Evolutionary conservation across 768 basidiomycete species (phyloP).

Genomic region (Mycena maculata): DNA sequence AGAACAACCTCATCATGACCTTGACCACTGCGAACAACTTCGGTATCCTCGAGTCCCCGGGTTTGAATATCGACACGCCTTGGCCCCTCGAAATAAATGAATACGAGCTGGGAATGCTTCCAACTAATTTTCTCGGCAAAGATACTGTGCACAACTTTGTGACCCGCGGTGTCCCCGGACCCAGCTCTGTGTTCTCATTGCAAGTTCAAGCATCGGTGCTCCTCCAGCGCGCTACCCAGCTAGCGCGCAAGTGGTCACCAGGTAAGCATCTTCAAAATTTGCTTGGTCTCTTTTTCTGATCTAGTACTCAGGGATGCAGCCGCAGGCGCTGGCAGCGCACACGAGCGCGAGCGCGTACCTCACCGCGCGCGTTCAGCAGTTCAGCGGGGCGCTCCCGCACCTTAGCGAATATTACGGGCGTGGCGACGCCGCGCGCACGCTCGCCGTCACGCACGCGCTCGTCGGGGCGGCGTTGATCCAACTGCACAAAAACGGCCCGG

Average conservation of each 20-base stretch:
- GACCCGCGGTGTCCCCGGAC: slow-evolving; percentile 20
- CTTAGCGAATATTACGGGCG: slow-evolving; percentile 20
- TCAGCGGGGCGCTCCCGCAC: slow-evolving; percentile 24
- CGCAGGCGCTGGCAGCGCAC: slow-evolving; percentile 27
- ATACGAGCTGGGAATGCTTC: slow-evolving; percentile 23
- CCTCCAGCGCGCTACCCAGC: slow-evolving; percentile 31
- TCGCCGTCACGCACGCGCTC: slow-evolving; percentile 32
- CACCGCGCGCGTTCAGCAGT: slow-evolving; percentile 29
- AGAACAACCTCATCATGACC: slow-evolving; percentile 32
- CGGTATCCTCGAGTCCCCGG: slow-evolving; percentile 32
- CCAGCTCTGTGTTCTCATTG: slow-evolving; percentile 15
- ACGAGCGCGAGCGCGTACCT: slow-evolving; percentile 25
- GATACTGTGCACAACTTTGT: slow-evolving; percentile 28
- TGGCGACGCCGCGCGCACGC: slow-evolving; percentile 20
- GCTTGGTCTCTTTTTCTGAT: not conserved
- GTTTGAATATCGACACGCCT: slow-evolving; percentile 37
- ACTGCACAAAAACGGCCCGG: slow-evolving; percentile 31
- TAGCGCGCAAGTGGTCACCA: slow-evolving; percentile 28
- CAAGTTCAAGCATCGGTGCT: slow-evolving; percentile 34
- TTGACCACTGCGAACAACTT: slow-evolving; percentile 27
- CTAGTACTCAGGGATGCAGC: slow-evolving; percentile 20
- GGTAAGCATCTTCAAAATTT: slow-evolving; percentile 14
- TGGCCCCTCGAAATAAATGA: slow-evolving; percentile 36
- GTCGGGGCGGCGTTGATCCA: slow-evolving; percentile 32
- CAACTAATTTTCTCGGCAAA: slow-evolving; percentile 15